Evolutionary conservation across 208 protist species (phyloP).

Genomic region (Trypanosoma cruzi): DNA sequence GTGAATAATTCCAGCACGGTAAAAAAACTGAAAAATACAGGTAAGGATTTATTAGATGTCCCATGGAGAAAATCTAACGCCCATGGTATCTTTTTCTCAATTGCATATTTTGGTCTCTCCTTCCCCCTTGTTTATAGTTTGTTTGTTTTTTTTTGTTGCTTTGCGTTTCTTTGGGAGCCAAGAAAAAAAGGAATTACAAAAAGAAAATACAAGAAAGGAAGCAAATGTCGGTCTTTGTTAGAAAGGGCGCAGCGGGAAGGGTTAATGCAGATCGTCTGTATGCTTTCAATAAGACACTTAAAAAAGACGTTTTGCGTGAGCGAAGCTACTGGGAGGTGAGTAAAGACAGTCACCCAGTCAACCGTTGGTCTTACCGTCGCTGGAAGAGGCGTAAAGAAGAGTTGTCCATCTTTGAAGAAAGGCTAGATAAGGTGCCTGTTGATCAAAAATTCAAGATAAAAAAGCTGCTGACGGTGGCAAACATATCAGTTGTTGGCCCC

Average conservation of each 20-base stretch:
- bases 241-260: conserved; percentile 49
- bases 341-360: conserved; percentile 83
- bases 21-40: background rate
- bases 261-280: conserved; percentile 72
- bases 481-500: conserved; percentile 70
- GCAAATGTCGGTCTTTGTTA: conserved; percentile 64
- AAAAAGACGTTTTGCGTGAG: conserved; percentile 71
- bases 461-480: conserved; percentile 79
- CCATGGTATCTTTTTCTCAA: background rate
- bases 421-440: conserved; percentile 69
- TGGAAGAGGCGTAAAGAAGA: conserved; percentile 80
- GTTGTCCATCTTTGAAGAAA: conserved; percentile 81
- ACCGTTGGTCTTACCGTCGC: conserved; percentile 76
- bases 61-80: background rate
- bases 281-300: conserved; percentile 85
- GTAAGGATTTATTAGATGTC: background rate
- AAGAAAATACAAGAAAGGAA: conserved; percentile 1
- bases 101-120: background rate
- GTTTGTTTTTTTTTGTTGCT: background rate
- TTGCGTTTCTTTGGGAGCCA: too few relatives aligned
- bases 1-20: background rate
- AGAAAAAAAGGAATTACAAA: background rate
- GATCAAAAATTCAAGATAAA: conserved; percentile 91
- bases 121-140: background rate
- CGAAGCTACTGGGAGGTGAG: conserved; percentile 80